phyloP scores from a whole-genome alignment of 2,329 filamentous ascomycete species.

The Aspergillus clavatus region DNA sequence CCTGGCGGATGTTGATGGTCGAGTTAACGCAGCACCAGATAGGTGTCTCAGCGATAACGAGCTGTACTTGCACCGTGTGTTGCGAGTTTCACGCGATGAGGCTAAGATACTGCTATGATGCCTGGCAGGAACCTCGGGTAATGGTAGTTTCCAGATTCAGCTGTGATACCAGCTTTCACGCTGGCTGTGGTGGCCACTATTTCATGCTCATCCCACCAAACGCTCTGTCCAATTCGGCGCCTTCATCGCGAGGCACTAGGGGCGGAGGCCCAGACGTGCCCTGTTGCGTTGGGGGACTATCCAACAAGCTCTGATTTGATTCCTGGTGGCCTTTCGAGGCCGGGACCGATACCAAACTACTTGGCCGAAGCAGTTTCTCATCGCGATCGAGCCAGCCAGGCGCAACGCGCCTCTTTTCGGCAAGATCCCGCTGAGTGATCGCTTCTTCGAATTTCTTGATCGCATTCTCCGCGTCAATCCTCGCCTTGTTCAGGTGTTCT shows the following conservation, averaged over 20 bases:
- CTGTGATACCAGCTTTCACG: slow-evolving; percentile 31
- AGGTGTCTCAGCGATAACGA: too few relatives aligned
- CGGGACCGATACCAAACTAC: slow-evolving; percentile 15
- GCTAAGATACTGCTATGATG: too few relatives aligned
- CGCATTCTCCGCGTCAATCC: slow-evolving; percentile 60
- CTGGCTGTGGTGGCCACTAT: slow-evolving; percentile 27
- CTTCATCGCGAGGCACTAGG: slow-evolving; percentile 43
- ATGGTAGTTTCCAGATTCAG: too few relatives aligned
- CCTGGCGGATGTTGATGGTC: too few relatives aligned
- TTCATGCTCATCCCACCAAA: slow-evolving; percentile 48
- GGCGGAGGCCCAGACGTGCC: slow-evolving; percentile 31
- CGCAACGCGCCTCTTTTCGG: slow-evolving; percentile 59
- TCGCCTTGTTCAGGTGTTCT: slow-evolving; percentile 66
- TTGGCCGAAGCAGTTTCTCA: slow-evolving; percentile 56
- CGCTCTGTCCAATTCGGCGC: slow-evolving; percentile 50
- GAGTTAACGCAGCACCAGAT: too few relatives aligned
- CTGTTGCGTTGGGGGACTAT: slow-evolving; percentile 34
- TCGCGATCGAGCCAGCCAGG: slow-evolving; percentile 62
- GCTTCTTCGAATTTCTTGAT: slow-evolving; percentile 66
- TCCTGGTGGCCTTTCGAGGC: slow-evolving; percentile 13
- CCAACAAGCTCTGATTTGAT: slow-evolving; percentile 30
- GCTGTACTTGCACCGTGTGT: too few relatives aligned
- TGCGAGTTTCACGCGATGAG: too few relatives aligned
- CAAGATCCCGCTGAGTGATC: slow-evolving; percentile 54
- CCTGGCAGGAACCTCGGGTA: too few relatives aligned